phyloP scores from a whole-genome alignment of 1,284 basidiomycete genomes.

The Cutaneotrichosporon mucoides region DNA sequence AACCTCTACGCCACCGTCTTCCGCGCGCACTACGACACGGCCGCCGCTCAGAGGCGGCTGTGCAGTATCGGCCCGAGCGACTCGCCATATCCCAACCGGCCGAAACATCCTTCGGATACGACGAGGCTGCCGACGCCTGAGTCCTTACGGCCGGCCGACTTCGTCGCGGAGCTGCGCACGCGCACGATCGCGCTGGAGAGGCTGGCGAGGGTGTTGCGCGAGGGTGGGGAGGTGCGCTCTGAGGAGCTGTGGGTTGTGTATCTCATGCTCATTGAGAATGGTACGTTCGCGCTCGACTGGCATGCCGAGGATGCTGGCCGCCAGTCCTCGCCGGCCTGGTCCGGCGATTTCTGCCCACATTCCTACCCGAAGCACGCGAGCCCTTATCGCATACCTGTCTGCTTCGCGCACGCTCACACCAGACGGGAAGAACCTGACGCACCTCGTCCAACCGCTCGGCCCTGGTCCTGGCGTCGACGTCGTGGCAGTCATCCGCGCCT shows the following conservation, averaged over 20 bases:
- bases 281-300: conserved; percentile 34
- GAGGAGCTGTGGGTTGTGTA: conserved; percentile 58
- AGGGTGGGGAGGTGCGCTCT: conserved; percentile 12
- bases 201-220: conserved; percentile 1
- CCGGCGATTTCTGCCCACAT: too few relatives aligned
- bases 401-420: too few relatives aligned
- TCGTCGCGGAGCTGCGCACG: conserved; percentile 36
- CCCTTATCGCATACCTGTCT: too few relatives aligned
- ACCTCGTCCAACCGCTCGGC: conserved; percentile 55
- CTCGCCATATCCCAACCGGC: neutral
- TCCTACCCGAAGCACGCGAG: too few relatives aligned
- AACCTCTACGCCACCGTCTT: conserved; percentile 62
- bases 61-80: neutral
- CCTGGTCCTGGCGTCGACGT: conserved; percentile 24
- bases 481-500: conserved; percentile 1
- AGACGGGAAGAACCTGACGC: conserved; percentile 65
- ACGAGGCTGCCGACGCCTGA: neutral
- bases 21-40: conserved; percentile 59
- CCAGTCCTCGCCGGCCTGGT: too few relatives aligned
- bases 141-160: neutral
- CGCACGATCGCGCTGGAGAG: conserved; percentile 32
- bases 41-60: conserved; percentile 58
- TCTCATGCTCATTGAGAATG: conserved; percentile 66
- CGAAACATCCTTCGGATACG: neutral
- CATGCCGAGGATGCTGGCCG: too few relatives aligned